phyloP scores from a whole-genome alignment of 305 asterid species.

The Fraxinus latifolia region DNA sequence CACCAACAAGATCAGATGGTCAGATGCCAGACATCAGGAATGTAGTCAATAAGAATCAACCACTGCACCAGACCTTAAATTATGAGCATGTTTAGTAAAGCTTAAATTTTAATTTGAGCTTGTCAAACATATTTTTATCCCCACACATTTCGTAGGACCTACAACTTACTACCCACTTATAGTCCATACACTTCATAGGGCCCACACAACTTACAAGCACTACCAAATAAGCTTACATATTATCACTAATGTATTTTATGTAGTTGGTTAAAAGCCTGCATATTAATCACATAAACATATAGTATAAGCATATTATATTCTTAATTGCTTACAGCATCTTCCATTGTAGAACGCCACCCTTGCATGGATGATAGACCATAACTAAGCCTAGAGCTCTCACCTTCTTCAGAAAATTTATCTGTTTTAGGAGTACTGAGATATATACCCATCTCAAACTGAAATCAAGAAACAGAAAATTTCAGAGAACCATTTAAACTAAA shows the following conservation, averaged over 20 bases:
- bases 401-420: constrained; percentile 82
- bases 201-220: neutral
- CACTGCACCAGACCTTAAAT: neutral
- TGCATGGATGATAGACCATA: constrained; percentile 92
- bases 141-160: neutral
- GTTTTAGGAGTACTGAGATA: constrained; percentile 90
- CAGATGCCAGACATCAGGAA: neutral
- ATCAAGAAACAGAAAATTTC: constrained; percentile 26
- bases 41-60: neutral
- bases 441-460: constrained; percentile 76
- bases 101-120: neutral
- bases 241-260: neutral
- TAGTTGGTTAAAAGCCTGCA: neutral
- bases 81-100: neutral
- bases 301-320: neutral
- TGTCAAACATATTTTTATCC: neutral
- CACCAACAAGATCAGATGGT: neutral
- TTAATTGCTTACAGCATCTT: constrained; percentile 80
- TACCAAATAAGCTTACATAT: neutral
- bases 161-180: neutral
- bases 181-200: neutral
- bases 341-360: constrained; percentile 99
- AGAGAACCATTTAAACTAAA: constrained; percentile 11
- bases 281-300: neutral
- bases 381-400: constrained; percentile 61